Percentiles rank a stretch among this genome's conserved stretches.
phyloP scores from a whole-genome alignment of 1,139 yeast genomes.

The Zhuliangozyma blackwelliae region DNA sequence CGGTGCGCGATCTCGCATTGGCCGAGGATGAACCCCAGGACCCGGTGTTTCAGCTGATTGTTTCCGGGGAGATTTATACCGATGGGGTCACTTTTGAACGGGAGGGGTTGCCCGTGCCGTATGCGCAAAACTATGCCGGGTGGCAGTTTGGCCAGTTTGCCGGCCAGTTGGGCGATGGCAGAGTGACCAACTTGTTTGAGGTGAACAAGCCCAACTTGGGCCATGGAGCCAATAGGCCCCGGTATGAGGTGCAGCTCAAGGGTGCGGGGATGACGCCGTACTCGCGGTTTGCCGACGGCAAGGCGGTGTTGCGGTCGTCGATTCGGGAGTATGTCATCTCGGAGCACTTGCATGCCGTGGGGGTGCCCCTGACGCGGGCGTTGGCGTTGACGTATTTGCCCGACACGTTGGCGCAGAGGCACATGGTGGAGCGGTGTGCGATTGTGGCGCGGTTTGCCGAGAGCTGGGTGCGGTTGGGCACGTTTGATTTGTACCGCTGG shows the following conservation, averaged over 20 bases:
- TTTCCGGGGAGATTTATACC: conserved; percentile 55
- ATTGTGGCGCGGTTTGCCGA: conserved; percentile 81
- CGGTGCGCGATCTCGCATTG: conserved; percentile 59
- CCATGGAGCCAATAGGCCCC: conserved; percentile 27
- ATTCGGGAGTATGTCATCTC: conserved; percentile 84
- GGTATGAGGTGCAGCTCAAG: conserved; percentile 74
- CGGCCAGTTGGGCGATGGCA: conserved; percentile 94
- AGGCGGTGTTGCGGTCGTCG: conserved; percentile 84
- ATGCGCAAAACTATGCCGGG: conserved; percentile 91
- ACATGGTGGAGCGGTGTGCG: conserved; percentile 75
- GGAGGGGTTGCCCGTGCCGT: conserved; percentile 60
- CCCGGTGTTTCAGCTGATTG: conserved; percentile 48
- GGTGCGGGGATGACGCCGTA: conserved; percentile 92
- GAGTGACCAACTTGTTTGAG: conserved; percentile 81
- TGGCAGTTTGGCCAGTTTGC: conserved; percentile 96
- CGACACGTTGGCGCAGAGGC: conserved; percentile 69
- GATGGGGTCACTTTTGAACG: conserved; percentile 23
- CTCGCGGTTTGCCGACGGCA: conserved; percentile 95
- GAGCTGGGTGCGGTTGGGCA: conserved; percentile 83
- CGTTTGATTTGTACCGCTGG: conserved; percentile 80
- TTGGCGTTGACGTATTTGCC: conserved; percentile 70
- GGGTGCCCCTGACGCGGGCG: conserved; percentile 86
- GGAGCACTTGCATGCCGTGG: conserved; percentile 75
- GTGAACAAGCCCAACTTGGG: conserved; percentile 41
- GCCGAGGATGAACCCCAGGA: conserved; percentile 29